Percentiles rank a stretch among this genome's conserved stretches.
phyloP scores from a whole-genome alignment of 2,329 filamentous ascomycete species.

The Botrytis pseudocinerea region DNA sequence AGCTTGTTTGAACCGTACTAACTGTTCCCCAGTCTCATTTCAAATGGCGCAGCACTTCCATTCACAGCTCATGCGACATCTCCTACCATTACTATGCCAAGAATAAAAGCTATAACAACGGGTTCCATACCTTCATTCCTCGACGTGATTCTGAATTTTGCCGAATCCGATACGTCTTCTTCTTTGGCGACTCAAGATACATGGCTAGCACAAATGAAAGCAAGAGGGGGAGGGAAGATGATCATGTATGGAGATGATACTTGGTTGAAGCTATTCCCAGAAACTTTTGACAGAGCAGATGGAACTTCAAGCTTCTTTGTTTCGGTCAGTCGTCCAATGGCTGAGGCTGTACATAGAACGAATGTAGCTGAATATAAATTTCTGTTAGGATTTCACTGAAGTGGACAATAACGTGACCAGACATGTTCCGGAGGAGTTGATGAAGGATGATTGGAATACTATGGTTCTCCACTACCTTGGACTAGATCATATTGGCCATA shows the following conservation, averaged over 20 bases:
- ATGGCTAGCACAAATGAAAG: constrained; percentile 91
- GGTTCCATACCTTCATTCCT: constrained; percentile 98
- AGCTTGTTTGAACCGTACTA: constrained; percentile 12
- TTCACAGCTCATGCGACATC: constrained; percentile 97
- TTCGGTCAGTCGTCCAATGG: constrained; percentile 62
- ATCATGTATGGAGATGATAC: constrained; percentile 98
- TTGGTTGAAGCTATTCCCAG: constrained; percentile 95
- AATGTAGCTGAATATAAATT: constrained; percentile 35
- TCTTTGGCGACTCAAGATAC: constrained; percentile 87
- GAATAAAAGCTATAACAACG: constrained; percentile 95
- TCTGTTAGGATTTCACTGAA: constrained; percentile 83
- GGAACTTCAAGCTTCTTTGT: constrained; percentile 98
- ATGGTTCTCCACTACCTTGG: constrained; percentile 96
- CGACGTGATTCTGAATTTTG: constrained; percentile 94
- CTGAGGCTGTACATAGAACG: constrained; percentile 32
- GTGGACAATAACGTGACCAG: constrained; percentile 97
- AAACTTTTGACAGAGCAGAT: constrained; percentile 81
- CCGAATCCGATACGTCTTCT: constrained; percentile 89
- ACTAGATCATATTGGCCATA: constrained; percentile 96
- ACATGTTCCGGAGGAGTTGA: constrained; percentile 76
- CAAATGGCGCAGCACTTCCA: constrained; percentile 79
- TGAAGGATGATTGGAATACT: constrained; percentile 80
- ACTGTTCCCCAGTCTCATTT: constrained; percentile 32
- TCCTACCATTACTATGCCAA: constrained; percentile 96
- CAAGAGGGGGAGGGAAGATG: constrained; percentile 68